Evolutionary conservation across 225 moss, liverwort and hornwort genomes (phyloP), one percentile per base, ranked within the genome.

Genomic region (Takakia lepidozioides): DNA sequence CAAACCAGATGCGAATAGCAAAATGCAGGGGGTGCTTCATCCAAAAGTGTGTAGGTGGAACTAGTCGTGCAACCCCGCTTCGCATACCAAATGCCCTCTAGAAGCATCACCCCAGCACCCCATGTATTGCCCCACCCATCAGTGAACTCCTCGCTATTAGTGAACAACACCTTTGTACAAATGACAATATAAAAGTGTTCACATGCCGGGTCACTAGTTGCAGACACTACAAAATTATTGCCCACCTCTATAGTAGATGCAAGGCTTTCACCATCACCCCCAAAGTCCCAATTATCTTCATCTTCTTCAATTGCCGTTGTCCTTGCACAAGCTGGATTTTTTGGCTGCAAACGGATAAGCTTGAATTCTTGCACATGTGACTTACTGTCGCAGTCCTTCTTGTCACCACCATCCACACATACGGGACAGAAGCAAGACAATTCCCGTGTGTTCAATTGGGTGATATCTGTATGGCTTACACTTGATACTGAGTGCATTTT

Each of bases 371-470:
- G 15, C n/a, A 20, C 47, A 48, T 48, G 47, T 13, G 19, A 20
- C 47, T n/a, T 20, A 11, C 24, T 5, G 6, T 48, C 47, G 24
- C 47, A 48, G 11, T 48, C 24, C n/a, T n/a, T n/a, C 15, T 14
- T 23, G 3, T 20, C 11, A 20, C 6, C 8, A 47, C 21, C 47
- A 13, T 48, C 47, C 10, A 48, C 5, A 27, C 47, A n/a, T n/a
- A n/a, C n/a, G n/a, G 32, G 25, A 28, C 50, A 50, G 17, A 50
- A 50, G 25, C 50, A 50, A 18, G 28, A 19, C 16, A 50, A 0
- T 6, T 50, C 32, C 5, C 50, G 27, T 3, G 5, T 4, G 10
- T n/a, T 11, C 14, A 50, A 1, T 28, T 19, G 10, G 25, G 25
- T 26, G 10, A 28, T 50, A 8, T 50, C 23, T 5, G 10, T 1